These are phyloP conservation scores for Lactarius tabidus DNA, from an alignment of 768 basidiomycete species.

Conservation along the genomic window DNA sequence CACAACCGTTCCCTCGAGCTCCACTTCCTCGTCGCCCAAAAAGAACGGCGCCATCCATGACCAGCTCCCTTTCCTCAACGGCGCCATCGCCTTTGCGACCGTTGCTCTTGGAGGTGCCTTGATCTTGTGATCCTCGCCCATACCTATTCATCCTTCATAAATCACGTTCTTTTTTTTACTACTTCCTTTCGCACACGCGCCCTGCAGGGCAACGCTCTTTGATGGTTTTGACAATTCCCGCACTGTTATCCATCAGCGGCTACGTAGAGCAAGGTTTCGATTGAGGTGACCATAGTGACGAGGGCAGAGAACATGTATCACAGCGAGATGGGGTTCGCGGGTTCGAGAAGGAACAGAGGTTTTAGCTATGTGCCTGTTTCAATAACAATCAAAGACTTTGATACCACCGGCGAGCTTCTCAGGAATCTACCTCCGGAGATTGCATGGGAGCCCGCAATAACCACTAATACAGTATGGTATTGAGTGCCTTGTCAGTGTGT, in stretches of 20 bases:
- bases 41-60: not conserved
- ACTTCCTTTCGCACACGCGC: not conserved
- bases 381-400: not conserved
- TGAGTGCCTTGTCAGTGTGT: too few species aligned
- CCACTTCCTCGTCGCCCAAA: not conserved
- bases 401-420: not conserved
- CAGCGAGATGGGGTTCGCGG: not conserved
- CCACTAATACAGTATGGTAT: too few species aligned
- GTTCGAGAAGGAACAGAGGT: not conserved
- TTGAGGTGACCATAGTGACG: not conserved
- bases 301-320: not conserved
- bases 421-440: not conserved
- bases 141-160: not conserved
- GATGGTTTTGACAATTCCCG: not conserved
- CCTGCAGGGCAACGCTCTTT: not conserved
- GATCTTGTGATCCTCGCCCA: not conserved
- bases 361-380: not conserved
- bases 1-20: not conserved
- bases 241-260: not conserved
- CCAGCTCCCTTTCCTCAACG: slow-evolving; percentile 4
- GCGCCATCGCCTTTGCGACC: not conserved
- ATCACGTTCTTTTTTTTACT: not conserved
- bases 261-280: not conserved
- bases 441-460: too few species aligned
- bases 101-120: slow-evolving; percentile 7